Evolutionary conservation across 768 basidiomycete species (phyloP), one percentile per base, ranked within the genome.

Genomic region (Leucogyrophana mollusca): DNA sequence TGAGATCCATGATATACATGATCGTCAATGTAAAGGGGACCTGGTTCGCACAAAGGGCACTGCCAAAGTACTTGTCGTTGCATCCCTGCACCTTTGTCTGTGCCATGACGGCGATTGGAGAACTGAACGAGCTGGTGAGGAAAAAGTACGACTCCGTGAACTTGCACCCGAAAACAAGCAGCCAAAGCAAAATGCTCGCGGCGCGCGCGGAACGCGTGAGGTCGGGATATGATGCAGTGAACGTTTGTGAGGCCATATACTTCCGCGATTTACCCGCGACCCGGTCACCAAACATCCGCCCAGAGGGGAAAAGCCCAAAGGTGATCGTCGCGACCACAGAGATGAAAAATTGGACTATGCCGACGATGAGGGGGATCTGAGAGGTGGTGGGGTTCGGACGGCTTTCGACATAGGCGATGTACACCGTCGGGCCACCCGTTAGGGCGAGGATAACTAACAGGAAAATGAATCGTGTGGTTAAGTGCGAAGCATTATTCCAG

Each of bases 1-100:
- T 77, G 54, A 99, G 71, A 63, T 99, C 96, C 96, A 99, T 98
- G 68, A 96, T 66, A 73, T 95, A 98, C 95, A 98, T 99, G 77
- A 97, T 94, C 33, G 94, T 75, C 50, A 99, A 80, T 0, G 96
- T 86, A 71, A 98, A 99, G 0, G 87, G 82, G 33, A 96, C 89
- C 49, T 99, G 96, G 60, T 96, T 93, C 30, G 81, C 75, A 72
- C 96, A 99, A 5, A 98, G 74, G 6, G 73, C 76, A 45, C 63
- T 73, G 13, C 94, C 94, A 60, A 98, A 88, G 50, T 84, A 72
- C 67, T 76, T 85, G 69, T 98, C 95, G 51, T 61, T 78, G 69
- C 96, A 99, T 37, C 83, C 83, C 62, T 94, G 91, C 1, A 98
- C 90, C 61, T 87, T 89, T 63, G 91, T 97, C 48, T 90, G 83